Base-by-base conservation (phyloP, 768 basidiomycete species). In the Suillus subaureus region DNA sequence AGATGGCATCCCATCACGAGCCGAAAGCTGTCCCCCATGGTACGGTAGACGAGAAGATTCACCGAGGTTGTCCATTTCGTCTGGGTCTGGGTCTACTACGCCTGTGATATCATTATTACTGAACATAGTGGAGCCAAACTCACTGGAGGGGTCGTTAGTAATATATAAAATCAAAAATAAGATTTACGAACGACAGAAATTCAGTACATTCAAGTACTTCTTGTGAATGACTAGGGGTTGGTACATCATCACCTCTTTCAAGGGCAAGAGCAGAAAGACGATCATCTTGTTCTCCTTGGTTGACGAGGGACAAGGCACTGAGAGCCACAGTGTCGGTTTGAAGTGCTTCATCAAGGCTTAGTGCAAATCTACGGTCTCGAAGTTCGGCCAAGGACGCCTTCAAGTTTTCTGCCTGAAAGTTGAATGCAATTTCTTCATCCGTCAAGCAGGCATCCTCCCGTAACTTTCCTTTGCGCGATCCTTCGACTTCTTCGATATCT, bases 381-480 rank as follows among this genome's bases (percentile, higher is more conserved):
- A 80, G 71, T n/a, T 72, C 51, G 0, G 67, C 69, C 4, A 82
- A 64, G 49, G 77, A 64, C 11, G 69, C 66, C 8, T 73, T 64
- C 6, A 83, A 61, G 18, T 79, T 76, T 35, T 82, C 76, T 3
- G 74, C 74, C 62, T 84, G 84, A 1, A 83, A 49, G 43, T 77
- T 74, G 9, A 84, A 72, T 0, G 87, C 87, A 9, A 79, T 62
- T 45, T 84, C 82, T 45, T 81, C 80, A 68, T 88, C 85, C 0
- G 78, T 73, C 7, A 72, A 71, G 3, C 76, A 71, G 0, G 69
- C 66, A 51, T 71, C 75, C 2, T 71, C 72, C 28, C 77, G 75
- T 3, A 70, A 62, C 58, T 80, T 80, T 31, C 82, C 82, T 64
- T 85, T 85, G 15, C 74, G 68, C 0, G 68, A 55, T 26, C 74